A percentile compares a stretch with the other conserved stretches of the same genome.
phyloP scores from a whole-genome alignment of 78 protist species.

The Protostelium mycophagum region DNA sequence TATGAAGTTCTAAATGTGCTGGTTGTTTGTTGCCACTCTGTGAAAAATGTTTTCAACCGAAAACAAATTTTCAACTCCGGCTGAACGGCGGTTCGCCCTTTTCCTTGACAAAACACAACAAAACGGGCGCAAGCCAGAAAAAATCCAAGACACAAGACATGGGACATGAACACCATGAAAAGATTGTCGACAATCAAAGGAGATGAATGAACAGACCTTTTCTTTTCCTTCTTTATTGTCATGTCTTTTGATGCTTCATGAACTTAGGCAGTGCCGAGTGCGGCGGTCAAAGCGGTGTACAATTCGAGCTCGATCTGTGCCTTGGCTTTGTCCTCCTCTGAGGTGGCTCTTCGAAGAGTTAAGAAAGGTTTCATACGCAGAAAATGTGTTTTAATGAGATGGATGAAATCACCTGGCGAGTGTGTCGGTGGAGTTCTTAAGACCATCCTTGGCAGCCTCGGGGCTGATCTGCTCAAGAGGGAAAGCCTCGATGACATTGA shows the following conservation, averaged over 20 bases:
- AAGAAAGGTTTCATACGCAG: not conserved
- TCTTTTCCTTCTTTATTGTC: not conserved
- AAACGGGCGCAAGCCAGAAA: too few species aligned
- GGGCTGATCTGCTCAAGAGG: constrained; percentile 55
- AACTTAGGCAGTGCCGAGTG: not conserved
- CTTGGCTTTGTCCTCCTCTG: not conserved
- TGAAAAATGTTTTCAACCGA: too few species aligned
- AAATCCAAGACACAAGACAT: not conserved
- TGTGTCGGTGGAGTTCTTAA: not conserved
- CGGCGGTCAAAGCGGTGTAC: not conserved
- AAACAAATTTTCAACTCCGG: too few species aligned
- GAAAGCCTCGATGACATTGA: constrained; percentile 57
- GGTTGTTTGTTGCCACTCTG: too few species aligned
- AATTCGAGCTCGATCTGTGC: not conserved
- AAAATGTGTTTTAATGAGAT: too few species aligned
- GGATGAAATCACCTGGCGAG: not conserved
- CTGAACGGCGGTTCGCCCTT: too few species aligned
- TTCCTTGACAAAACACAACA: too few species aligned
- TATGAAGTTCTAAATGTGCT: too few species aligned
- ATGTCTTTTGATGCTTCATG: not conserved
- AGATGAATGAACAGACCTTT: too few species aligned
- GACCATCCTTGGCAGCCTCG: constrained; percentile 45
- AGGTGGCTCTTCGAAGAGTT: not conserved
- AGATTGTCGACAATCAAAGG: too few species aligned
- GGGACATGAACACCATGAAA: too few species aligned